Percentiles rank a stretch among this genome's conserved stretches.
phyloP scores from a whole-genome alignment of 306 rosid genomes.

The Ormosia semicastrata region DNA sequence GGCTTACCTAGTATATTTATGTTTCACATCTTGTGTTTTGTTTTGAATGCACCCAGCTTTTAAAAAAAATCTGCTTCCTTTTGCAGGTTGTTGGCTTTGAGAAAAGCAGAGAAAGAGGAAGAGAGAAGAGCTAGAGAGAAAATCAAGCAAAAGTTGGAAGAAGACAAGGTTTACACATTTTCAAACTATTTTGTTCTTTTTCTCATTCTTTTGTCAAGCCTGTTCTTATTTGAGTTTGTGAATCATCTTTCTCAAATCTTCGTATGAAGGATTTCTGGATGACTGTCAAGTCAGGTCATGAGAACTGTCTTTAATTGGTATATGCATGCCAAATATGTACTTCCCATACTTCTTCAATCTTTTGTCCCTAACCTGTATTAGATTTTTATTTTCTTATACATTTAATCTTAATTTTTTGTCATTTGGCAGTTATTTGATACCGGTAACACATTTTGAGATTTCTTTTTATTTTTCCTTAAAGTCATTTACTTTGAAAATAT shows the following conservation, averaged over 20 bases:
- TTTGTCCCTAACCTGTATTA: neutral
- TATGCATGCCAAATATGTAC: neutral
- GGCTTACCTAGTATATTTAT: slow-evolving; percentile 21
- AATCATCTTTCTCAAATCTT: slow-evolving; percentile 11
- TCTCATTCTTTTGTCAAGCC: neutral
- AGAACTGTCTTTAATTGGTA: neutral
- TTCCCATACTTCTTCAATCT: neutral
- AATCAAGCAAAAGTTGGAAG: slow-evolving; percentile 92
- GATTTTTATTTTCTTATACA: neutral
- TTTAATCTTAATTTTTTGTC: neutral
- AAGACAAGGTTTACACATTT: slow-evolving; percentile 74
- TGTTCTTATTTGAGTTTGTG: neutral
- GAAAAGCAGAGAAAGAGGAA: slow-evolving; percentile 98
- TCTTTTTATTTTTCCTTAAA: neutral
- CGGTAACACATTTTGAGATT: neutral
- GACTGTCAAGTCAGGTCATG: neutral
- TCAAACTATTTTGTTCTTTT: neutral
- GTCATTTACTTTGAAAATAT: neutral
- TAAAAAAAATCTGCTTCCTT: slow-evolving; percentile 25
- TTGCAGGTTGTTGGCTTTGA: slow-evolving; percentile 72
- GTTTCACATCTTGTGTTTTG: slow-evolving; percentile 20
- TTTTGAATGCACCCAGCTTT: slow-evolving; percentile 16
- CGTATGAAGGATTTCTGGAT: neutral
- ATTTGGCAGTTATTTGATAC: neutral
- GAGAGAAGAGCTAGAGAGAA: slow-evolving; percentile 93